A percentile compares a stretch with the other conserved stretches of the same genome.
Evolutionary conservation across 129 eudicot species (phyloP).

Genomic region (Tanacetum coccineum): DNA sequence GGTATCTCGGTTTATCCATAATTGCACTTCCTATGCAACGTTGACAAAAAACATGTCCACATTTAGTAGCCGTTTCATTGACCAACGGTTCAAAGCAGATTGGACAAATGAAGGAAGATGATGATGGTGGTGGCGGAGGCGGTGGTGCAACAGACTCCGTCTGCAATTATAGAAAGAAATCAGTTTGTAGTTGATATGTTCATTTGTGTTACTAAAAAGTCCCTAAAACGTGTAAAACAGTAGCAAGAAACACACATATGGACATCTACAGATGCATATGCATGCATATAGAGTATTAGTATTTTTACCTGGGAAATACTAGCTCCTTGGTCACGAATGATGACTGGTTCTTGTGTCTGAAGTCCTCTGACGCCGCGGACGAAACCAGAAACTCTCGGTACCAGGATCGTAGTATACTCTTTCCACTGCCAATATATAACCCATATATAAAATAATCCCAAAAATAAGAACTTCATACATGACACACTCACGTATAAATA

Average conservation of each 20-base stretch:
- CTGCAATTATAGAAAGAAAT: constrained; percentile 17
- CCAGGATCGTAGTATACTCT: no score
- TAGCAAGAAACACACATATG: background rate
- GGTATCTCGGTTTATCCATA: background rate
- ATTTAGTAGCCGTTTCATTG: constrained; percentile 3
- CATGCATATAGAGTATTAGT: background rate
- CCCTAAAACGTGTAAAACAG: background rate
- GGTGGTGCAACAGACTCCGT: background rate
- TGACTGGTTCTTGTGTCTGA: no score
- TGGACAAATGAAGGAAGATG: background rate
- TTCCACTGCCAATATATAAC: no score
- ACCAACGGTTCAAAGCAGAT: constrained; percentile 1
- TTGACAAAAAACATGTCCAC: constrained; percentile 14
- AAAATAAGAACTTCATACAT: no score
- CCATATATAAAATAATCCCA: no score
- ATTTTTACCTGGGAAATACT: background rate
- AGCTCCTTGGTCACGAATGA: background rate
- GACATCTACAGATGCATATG: background rate
- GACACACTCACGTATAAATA: no score
- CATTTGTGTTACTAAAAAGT: background rate
- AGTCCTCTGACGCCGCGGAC: no score
- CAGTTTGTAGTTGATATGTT: background rate
- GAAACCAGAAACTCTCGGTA: no score
- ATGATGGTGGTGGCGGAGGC: background rate
- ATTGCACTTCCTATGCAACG: constrained; percentile 1